phyloP scores from a whole-genome alignment of 2,329 filamentous ascomycete species.

The Emergomyces orientalis region DNA sequence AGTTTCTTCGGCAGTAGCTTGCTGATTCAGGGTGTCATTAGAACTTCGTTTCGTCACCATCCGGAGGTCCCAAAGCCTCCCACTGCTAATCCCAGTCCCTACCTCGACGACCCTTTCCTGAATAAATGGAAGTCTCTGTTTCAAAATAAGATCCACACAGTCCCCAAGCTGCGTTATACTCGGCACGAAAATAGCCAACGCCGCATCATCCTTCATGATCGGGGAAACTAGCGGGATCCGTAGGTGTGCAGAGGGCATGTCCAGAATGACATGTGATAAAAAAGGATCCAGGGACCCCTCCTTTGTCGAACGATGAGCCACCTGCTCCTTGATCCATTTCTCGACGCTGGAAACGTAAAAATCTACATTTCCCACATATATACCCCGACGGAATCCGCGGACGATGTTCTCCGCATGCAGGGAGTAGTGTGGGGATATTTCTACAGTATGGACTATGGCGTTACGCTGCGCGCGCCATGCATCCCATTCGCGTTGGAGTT shows the following conservation, averaged over 20 bases:
- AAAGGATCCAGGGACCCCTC: conserved; percentile 44
- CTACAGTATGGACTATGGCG: conserved; percentile 67
- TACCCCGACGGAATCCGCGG: conserved; percentile 56
- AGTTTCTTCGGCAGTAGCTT: conserved; percentile 12
- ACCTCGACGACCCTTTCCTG: conserved; percentile 40
- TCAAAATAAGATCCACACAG: conserved; percentile 48
- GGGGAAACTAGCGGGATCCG: conserved; percentile 38
- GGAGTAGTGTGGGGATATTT: conserved; percentile 54
- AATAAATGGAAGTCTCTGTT: conserved; percentile 45
- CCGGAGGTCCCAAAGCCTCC: conserved; percentile 41
- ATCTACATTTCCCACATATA: conserved; percentile 61
- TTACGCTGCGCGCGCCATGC: conserved; percentile 45
- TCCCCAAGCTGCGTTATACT: conserved; percentile 68
- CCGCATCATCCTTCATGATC: conserved; percentile 54
- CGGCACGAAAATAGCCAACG: conserved; percentile 63
- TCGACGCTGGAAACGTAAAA: conserved; percentile 62
- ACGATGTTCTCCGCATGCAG: conserved; percentile 56
- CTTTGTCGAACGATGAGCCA: conserved; percentile 28
- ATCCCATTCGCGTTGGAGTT: conserved; percentile 33
- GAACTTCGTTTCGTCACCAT: conserved; percentile 19
- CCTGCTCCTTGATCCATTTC: conserved; percentile 51
- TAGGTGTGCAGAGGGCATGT: conserved; percentile 56
- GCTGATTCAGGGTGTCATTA: conserved; percentile 24
- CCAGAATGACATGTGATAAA: conserved; percentile 61
- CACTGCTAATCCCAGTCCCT: conserved; percentile 38